Base-by-base conservation (phyloP, 2,329 filamentous ascomycete genomes). In the Pyrenophora teres region DNA sequence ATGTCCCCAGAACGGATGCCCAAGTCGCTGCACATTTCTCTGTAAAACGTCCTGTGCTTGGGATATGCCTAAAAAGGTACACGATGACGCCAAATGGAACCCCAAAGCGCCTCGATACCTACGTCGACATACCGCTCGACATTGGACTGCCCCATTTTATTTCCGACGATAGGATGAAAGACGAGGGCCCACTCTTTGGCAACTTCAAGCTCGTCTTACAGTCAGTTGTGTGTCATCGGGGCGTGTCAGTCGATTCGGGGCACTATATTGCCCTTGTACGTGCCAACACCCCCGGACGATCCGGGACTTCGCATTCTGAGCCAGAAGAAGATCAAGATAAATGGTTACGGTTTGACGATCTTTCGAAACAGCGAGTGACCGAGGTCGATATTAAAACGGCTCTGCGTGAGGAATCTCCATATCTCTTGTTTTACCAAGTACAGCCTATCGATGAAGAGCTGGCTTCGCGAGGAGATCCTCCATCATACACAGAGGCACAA, bases 401-500 rank as follows among this genome's bases (percentile, higher is more conserved):
- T 0, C 76, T 97, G 42, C 87, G 85, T 60, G 83, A 88, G n/a
- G 92, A 97, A 71, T 95, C 91, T 71, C 93, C 94, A 0, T 97
- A 97, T 70, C 82, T 97, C 6, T 79, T 99, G 0, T 97, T 97
- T 73, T 99, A 97, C 68, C 93, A 97, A 72, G 90, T 97, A 35
- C 83, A 95, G 25, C 92, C 93, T 0, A 91, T 95, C 65, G 84
- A 90, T 25, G 89, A 92, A 49, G 82, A 88, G 57, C 74, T 76
- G n/a, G 70, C 71, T 40, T 56, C 59, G 9, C 58, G 70, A 53
- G 67, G 71, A 15, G 68, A 72, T 42, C 71, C 77, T 31, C 77
- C 78, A 0, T 69, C 59, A 4, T 80, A 80, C 46, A 63, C 68
- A 9, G 77, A 78, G 50, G 56, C 59, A 18, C 48, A 64, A 30